Base-by-base conservation (phyloP, 164 flowering plant species). In the Umbellularia californica region DNA sequence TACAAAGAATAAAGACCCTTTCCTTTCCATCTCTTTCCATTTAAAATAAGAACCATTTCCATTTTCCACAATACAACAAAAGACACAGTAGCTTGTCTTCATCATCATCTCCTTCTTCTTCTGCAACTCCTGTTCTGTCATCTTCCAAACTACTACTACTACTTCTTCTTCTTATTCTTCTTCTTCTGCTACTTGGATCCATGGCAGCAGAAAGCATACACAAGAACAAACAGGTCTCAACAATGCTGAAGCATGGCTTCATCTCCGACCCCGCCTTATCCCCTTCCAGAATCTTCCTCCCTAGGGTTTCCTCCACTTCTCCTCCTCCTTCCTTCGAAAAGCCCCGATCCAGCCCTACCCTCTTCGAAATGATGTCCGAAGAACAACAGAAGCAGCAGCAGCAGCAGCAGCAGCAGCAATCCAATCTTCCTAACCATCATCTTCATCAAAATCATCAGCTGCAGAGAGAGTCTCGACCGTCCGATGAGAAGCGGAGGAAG, bases 241-340 rank as follows among this genome's bases (percentile, higher is more conserved):
- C 91, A 10, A 90, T 92, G 95, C 88, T 92, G 19, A 92, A 83
- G 71, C 98, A 94, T 64, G 98, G 98, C 11, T 92, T 94, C 87
- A 80, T 94, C 55, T 81, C 95, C 1, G 87, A 89, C 82, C 85
- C 85, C 74, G 71, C 88, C 12, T 78, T 79, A 80, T 85, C 91
- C 60, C 83, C 89, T n/a, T 74, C 80, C 11, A 65, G 76, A 35
- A 6, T 82, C 50, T 13, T 33, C 50, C 12, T 14, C 47, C 19
- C 35, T 20, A 23, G 76, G 75, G 68, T 66, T 67, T 65, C 82
- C 81, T 68, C 79, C 83, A 15, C 58, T 28, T 75, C 87, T 23
- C 70, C 84, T 47, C 77, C 88, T 13, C 84, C 87, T 22, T 74
- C 87, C 70, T 75, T 65, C 15, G 58, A 71, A 4, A 77, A 74